phyloP scores from a whole-genome alignment of 2,329 filamentous ascomycete genomes.

The Trichoderma afroharzianum region DNA sequence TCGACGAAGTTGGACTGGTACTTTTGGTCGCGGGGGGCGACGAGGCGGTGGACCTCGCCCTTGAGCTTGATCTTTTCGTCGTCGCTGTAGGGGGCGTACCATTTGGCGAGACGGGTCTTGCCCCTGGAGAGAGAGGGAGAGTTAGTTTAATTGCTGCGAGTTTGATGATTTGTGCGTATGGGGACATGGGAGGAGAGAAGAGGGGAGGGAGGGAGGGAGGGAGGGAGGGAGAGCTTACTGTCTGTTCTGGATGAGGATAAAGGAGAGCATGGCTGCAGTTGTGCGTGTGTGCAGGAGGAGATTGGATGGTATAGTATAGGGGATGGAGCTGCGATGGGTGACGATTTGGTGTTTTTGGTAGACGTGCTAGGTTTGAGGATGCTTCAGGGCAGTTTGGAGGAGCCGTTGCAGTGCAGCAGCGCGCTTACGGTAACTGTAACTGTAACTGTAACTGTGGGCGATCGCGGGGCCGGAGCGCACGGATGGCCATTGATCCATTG shows the following conservation, averaged over 20 bases:
- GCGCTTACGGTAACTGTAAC: neutral
- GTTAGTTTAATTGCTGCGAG: neutral
- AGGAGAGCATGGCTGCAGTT: constrained; percentile 61
- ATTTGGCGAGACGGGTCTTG: constrained; percentile 97
- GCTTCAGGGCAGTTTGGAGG: neutral
- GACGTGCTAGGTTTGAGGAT: neutral
- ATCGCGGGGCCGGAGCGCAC: constrained; percentile 18
- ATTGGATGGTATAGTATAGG: neutral
- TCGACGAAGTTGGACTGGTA: constrained; percentile 99
- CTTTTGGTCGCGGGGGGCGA: constrained; percentile 96
- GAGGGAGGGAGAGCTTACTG: constrained; percentile 53
- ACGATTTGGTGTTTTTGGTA: neutral
- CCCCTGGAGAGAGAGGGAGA: constrained; percentile 56
- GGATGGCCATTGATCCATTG: constrained; percentile 20
- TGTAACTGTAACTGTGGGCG: neutral
- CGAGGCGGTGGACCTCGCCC: constrained; percentile 96
- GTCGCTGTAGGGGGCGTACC: constrained; percentile 98
- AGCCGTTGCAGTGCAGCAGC: neutral
- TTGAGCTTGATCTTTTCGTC: constrained; percentile 99
- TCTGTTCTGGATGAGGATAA: constrained; percentile 85
- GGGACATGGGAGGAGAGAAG: neutral
- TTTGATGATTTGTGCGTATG: neutral
- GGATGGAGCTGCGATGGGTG: neutral
- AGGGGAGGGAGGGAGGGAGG: neutral
- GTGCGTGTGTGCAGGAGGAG: neutral